A percentile compares a stretch with the other conserved stretches of the same genome.
Conservation (phyloP, 306 rosid genomes). For the Casuarina glauca region DNA sequence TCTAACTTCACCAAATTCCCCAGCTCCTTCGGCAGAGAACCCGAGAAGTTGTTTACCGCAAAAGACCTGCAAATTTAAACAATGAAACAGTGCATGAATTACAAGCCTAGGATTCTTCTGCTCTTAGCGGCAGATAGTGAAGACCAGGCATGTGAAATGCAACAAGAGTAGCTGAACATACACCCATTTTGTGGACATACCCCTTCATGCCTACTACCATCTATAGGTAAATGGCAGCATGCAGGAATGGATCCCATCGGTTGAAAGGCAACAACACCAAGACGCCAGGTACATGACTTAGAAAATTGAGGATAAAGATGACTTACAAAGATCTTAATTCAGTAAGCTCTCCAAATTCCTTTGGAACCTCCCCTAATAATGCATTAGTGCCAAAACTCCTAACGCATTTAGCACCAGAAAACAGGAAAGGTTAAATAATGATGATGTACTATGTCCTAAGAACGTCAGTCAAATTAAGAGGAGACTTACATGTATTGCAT, state of each 20-base stretch:
- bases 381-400: conserved; percentile 64
- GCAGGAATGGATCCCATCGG: not conserved
- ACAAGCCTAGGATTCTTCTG: not conserved
- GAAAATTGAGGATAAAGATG: no score
- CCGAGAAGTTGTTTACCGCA: conserved; percentile 65
- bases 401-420: not conserved
- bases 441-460: not conserved
- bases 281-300: not conserved
- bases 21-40: conserved; percentile 72
- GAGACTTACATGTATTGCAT: conserved; percentile 67
- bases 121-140: not conserved
- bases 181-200: not conserved
- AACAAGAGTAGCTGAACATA: not conserved
- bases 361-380: conserved; percentile 62
- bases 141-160: not conserved
- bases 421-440: not conserved
- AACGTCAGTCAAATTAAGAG: not conserved
- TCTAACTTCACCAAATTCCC: conserved; percentile 37
- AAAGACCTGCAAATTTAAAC: conserved; percentile 42
- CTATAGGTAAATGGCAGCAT: not conserved
- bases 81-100: not conserved
- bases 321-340: no score
- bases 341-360: no score
- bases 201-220: not conserved
- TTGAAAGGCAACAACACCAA: not conserved